A percentile compares a stretch with the other conserved stretches of the same genome.
phyloP scores from a whole-genome alignment of 257 asterid genomes.

The Solanum piurae region DNA sequence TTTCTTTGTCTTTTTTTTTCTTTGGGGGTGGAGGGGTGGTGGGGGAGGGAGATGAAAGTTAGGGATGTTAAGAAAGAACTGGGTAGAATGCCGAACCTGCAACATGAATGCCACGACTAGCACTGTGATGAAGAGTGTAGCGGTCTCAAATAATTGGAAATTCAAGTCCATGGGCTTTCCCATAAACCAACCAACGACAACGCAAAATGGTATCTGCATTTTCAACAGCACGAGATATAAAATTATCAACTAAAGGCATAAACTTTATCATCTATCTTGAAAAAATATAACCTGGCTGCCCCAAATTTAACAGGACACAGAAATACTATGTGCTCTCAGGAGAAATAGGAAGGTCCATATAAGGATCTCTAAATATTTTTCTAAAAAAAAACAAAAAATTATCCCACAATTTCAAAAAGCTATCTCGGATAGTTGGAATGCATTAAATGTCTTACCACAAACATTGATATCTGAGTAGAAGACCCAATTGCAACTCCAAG shows the following conservation, averaged over 20 bases:
- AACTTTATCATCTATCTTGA: not conserved
- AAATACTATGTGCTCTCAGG: not conserved
- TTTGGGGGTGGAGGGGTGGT: not conserved
- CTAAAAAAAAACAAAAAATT: no score
- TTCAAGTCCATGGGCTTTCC: slow-evolving; percentile 96
- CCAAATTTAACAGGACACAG: not conserved
- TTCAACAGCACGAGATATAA: slow-evolving; percentile 6
- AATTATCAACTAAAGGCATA: not conserved
- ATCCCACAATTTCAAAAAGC: not conserved
- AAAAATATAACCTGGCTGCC: not conserved
- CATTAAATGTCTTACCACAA: slow-evolving; percentile 51
- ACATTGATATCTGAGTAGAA: slow-evolving; percentile 97
- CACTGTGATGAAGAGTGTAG: slow-evolving; percentile 90
- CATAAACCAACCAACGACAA: slow-evolving; percentile 92
- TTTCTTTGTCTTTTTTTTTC: not conserved
- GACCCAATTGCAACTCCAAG: slow-evolving; percentile 98
- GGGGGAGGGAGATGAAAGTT: not conserved
- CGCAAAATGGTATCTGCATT: slow-evolving; percentile 96
- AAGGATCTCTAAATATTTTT: not conserved
- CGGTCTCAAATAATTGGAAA: slow-evolving; percentile 95
- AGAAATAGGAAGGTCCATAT: not conserved
- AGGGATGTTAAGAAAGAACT: not conserved
- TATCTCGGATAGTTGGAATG: not conserved
- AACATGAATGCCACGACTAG: slow-evolving; percentile 98
- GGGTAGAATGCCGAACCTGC: slow-evolving; percentile 45